Percentiles rank a stretch among this genome's conserved stretches.
These are phyloP conservation scores for Irineochytrium annulatum DNA, from an alignment of 192 early-diverging fungal genomes.

Conservation along the genomic window DNA sequence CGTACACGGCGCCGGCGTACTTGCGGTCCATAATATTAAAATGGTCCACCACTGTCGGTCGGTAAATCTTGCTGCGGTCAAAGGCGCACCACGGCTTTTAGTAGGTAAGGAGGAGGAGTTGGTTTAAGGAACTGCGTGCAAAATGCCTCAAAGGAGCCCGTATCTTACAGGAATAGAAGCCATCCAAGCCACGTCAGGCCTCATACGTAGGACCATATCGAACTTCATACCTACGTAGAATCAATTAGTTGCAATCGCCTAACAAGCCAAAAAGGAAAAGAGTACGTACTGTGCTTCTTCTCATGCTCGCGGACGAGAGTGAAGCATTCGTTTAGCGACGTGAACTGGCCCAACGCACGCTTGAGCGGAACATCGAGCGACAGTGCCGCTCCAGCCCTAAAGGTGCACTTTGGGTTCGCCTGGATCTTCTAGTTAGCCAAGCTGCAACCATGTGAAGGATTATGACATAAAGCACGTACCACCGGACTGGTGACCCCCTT, in stretches of 20 bases:
- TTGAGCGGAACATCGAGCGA: background rate
- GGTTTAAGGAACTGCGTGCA: no score
- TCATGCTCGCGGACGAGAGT: background rate
- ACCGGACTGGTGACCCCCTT: no score
- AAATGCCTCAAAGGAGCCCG: no score
- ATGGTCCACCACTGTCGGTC: background rate
- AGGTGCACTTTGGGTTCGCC: background rate
- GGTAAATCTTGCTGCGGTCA: background rate
- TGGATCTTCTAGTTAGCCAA: no score
- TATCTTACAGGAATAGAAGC: background rate
- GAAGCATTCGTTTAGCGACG: background rate
- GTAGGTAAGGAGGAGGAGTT: background rate
- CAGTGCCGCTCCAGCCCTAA: no score
- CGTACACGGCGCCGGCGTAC: background rate
- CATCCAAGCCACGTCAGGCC: background rate
- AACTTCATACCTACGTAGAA: background rate
- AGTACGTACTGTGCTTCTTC: background rate
- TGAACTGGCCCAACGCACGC: background rate
- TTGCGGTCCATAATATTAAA: slow-evolving; percentile 2
- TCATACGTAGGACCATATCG: background rate
- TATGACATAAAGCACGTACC: no score
- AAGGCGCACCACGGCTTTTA: background rate
- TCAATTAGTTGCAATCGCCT: background rate
- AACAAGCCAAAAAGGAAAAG: background rate
- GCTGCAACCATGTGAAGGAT: no score